Percentiles rank a stretch among this genome's conserved stretches.
These are phyloP conservation scores for Escallonia rubra DNA, from an alignment of 129 eudicot species.

Conservation along the genomic window DNA sequence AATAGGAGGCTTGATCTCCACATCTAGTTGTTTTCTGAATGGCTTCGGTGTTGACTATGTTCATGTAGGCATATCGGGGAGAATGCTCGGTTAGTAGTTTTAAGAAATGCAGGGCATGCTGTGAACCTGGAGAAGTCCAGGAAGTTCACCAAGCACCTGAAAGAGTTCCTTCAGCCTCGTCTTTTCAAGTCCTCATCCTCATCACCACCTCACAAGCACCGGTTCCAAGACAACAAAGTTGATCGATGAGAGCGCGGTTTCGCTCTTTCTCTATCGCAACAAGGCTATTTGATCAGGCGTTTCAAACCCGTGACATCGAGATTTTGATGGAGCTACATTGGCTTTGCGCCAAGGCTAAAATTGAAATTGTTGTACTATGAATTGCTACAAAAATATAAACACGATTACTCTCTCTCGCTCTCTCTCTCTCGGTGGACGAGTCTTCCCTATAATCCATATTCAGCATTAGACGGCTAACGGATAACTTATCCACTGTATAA, in stretches of 20 bases:
- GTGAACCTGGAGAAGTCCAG: constrained; percentile 70
- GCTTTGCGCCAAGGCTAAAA: no score
- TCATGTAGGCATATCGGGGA: constrained; percentile 61
- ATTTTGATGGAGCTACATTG: no score
- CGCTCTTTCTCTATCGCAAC: not conserved
- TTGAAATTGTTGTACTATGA: no score
- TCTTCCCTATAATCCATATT: no score
- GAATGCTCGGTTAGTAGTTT: constrained; percentile 50
- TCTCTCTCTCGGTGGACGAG: no score
- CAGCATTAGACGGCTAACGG: no score
- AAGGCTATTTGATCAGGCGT: no score
- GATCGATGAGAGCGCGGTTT: not conserved
- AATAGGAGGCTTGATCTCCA: not conserved
- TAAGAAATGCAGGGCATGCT: constrained; percentile 78
- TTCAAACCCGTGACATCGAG: no score
- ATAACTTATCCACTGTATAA: no score
- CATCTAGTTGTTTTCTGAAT: not conserved
- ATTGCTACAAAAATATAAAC: no score
- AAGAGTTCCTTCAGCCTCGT: constrained; percentile 39
- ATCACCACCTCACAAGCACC: constrained; percentile 6
- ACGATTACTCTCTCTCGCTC: no score
- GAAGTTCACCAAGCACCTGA: constrained; percentile 64
- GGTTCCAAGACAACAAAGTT: not conserved
- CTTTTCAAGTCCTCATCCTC: constrained; percentile 12
- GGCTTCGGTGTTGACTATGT: not conserved